Evolutionary conservation across 345 rosid species (phyloP).

Genomic region (Populus tremula): DNA sequence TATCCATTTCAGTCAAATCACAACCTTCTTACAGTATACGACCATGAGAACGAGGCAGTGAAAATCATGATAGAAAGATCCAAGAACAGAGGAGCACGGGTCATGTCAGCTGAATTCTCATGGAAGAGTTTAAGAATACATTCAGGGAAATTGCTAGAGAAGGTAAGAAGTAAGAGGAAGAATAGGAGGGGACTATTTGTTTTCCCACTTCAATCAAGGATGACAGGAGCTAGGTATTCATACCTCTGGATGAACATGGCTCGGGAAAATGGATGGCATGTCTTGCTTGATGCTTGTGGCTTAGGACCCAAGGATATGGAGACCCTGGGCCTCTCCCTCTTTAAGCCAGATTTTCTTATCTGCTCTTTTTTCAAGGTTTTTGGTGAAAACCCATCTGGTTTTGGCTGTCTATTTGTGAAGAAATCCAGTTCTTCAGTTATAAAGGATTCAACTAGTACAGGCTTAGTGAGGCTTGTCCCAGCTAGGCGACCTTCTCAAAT

Average conservation of each 20-base stretch:
- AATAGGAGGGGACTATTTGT: slow-evolving; percentile 62
- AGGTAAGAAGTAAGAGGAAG: slow-evolving; percentile 37
- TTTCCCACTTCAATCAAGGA: slow-evolving; percentile 74
- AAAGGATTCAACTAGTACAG: slow-evolving; percentile 28
- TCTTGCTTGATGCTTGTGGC: slow-evolving; percentile 73
- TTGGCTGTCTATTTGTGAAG: slow-evolving; percentile 73
- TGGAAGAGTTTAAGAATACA: slow-evolving; percentile 59
- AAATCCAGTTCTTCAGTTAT: slow-evolving; percentile 49
- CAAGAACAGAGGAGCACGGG: slow-evolving; percentile 58
- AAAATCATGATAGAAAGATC: slow-evolving; percentile 48
- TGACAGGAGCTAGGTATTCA: slow-evolving; percentile 69
- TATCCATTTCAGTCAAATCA: slow-evolving; percentile 54
- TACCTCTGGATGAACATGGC: slow-evolving; percentile 82
- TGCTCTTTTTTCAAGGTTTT: slow-evolving; percentile 74
- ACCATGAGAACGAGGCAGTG: slow-evolving; percentile 66
- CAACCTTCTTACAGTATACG: slow-evolving; percentile 72
- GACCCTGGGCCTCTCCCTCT: slow-evolving; percentile 74
- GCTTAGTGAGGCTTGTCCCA: slow-evolving; percentile 41
- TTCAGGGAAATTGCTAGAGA: slow-evolving; percentile 51
- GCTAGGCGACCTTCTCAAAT: slow-evolving; percentile 7
- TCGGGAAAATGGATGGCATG: slow-evolving; percentile 74
- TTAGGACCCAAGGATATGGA: slow-evolving; percentile 84
- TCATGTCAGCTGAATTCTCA: slow-evolving; percentile 55
- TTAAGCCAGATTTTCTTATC: slow-evolving; percentile 72
- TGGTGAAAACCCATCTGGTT: slow-evolving; percentile 70